Conservation (phyloP, 2,329 filamentous ascomycete species). For the Colletotrichum ledebouriae region DNA sequence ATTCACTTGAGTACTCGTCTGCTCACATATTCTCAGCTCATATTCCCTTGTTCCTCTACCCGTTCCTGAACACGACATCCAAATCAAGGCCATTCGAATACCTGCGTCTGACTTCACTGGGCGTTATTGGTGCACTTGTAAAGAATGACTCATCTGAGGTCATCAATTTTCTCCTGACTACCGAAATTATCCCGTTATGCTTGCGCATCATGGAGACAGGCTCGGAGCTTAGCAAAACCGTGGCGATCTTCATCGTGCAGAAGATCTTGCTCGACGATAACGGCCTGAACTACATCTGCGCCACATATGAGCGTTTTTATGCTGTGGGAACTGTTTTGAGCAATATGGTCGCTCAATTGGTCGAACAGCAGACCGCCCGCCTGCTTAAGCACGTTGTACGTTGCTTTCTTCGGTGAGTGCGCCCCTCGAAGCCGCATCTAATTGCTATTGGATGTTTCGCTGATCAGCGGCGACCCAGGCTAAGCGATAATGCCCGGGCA, state of each 20-base stretch:
- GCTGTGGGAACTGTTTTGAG: conserved; percentile 96
- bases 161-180: conserved; percentile 98
- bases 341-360: conserved; percentile 98
- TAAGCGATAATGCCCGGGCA: conserved; percentile 96
- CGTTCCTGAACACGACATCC: conserved; percentile 98
- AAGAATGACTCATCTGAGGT: conserved; percentile 99
- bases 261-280: conserved; percentile 98
- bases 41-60: conserved; percentile 97
- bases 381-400: conserved; percentile 97
- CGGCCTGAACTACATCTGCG: conserved; percentile 97
- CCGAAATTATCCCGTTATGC: conserved; percentile 97
- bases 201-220: conserved; percentile 99
- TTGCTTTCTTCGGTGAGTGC: conserved; percentile 89
- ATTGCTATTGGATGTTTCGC: not conserved
- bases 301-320: conserved; percentile 98
- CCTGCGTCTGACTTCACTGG: conserved; percentile 92
- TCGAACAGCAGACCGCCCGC: conserved; percentile 96
- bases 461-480: conserved; percentile 61
- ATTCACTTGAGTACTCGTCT: conserved; percentile 4
- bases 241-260: conserved; percentile 99
- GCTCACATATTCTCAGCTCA: conserved; percentile 73
- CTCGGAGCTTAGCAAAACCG: conserved; percentile 97
- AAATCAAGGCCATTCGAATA: conserved; percentile 99
- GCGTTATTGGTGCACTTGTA: conserved; percentile 95
- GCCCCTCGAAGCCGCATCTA: no score